Evolutionary conservation across 371 early-diverging fungal species (phyloP).

Genomic region (Nematocida sp.): DNA sequence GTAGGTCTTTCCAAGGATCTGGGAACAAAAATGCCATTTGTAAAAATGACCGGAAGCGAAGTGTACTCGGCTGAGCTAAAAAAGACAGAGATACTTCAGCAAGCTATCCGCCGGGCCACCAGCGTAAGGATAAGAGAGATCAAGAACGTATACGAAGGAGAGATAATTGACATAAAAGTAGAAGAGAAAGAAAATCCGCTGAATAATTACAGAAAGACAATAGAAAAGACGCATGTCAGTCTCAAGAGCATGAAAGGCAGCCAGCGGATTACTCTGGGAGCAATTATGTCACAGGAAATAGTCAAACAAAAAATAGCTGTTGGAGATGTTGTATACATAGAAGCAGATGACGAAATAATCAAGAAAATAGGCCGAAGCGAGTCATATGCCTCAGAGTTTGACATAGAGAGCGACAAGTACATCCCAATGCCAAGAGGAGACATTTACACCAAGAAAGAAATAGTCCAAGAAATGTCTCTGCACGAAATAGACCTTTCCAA

Average conservation of each 20-base stretch:
- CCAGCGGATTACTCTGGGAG: constrained; percentile 49
- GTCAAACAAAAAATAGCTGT: constrained; percentile 44
- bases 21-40: constrained; percentile 54
- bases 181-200: constrained; percentile 50
- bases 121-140: constrained; percentile 51
- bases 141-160: constrained; percentile 62
- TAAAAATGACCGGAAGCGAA: constrained; percentile 53
- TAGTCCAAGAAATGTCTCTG: constrained; percentile 52
- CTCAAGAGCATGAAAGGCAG: constrained; percentile 55
- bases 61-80: constrained; percentile 50
- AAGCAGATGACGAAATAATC: constrained; percentile 54
- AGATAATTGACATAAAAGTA: constrained; percentile 57
- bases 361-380: constrained; percentile 62
- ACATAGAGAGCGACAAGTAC: constrained; percentile 61
- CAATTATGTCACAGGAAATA: constrained; percentile 45
- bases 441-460: constrained; percentile 55
- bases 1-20: constrained; percentile 55
- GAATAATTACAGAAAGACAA: constrained; percentile 30
- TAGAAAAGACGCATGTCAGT: constrained; percentile 42
- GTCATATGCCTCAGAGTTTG: constrained; percentile 56
- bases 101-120: constrained; percentile 47
- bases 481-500: constrained; percentile 59
- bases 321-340: constrained; percentile 63
- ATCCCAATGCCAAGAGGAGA: constrained; percentile 59
- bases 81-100: constrained; percentile 59